phyloP scores from a whole-genome alignment of 371 early-diverging fungal species.

The Fennellomyces sp. region DNA sequence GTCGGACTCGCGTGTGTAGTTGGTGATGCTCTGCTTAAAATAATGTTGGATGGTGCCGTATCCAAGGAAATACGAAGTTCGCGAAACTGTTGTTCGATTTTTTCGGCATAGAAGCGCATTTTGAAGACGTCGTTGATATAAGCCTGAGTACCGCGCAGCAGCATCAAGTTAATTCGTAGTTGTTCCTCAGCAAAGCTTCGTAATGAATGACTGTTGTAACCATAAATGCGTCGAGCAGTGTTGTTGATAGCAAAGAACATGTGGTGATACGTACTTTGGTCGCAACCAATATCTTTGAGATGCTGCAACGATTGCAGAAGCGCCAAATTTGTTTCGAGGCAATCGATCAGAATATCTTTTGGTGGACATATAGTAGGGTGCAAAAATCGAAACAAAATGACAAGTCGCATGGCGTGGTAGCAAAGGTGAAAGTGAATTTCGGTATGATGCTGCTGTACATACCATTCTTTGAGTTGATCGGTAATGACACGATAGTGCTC shows the following conservation, averaged over 20 bases:
- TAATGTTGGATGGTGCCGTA: not conserved
- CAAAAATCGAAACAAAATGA: conserved; percentile 45
- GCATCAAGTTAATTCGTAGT: conserved; percentile 32
- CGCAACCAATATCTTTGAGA: conserved; percentile 38
- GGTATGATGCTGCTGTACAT: conserved; percentile 5
- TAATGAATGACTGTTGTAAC: not conserved
- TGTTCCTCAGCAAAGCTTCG: conserved; percentile 29
- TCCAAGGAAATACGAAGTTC: not conserved
- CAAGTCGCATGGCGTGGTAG: conserved; percentile 44
- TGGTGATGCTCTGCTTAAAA: not conserved
- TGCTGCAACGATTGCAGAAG: conserved; percentile 32
- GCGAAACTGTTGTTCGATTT: conserved; percentile 38
- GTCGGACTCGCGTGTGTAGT: not conserved
- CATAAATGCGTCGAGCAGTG: conserved; percentile 33
- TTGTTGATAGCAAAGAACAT: conserved; percentile 55
- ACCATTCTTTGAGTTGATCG: conserved; percentile 30
- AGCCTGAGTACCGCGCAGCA: conserved; percentile 43
- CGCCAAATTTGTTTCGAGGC: conserved; percentile 36
- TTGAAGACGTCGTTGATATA: conserved; percentile 47
- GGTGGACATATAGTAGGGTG: conserved; percentile 22
- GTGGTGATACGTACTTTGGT: conserved; percentile 54
- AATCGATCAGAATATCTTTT: conserved; percentile 32
- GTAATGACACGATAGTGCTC: conserved; percentile 33
- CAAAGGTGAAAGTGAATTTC: conserved; percentile 43
- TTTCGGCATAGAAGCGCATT: conserved; percentile 45